A percentile compares a stretch with the other conserved stretches of the same genome.
Conservation (phyloP, 768 basidiomycete genomes). For the Botryobasidium botryosum region DNA sequence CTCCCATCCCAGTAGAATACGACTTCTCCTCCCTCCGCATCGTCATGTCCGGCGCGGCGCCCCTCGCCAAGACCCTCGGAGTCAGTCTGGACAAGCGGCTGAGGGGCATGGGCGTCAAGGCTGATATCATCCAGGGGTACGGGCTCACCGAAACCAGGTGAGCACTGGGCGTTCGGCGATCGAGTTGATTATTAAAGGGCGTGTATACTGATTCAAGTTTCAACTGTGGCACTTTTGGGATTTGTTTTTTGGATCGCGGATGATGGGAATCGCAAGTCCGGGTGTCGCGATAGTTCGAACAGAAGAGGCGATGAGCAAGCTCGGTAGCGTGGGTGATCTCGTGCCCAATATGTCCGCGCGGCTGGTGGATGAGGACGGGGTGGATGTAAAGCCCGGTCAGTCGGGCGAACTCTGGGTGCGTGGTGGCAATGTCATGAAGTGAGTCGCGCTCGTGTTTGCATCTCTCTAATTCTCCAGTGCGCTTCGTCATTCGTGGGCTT, state of each 20-base stretch:
- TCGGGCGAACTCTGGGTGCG: slow-evolving; percentile 67
- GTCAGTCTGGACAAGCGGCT: background rate
- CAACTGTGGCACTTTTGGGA: too few relatives aligned
- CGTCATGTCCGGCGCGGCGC: slow-evolving; percentile 66
- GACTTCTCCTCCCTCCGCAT: slow-evolving; percentile 41
- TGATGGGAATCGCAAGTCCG: too few relatives aligned
- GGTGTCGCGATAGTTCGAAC: too few relatives aligned
- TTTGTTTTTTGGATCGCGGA: too few relatives aligned
- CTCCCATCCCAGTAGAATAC: slow-evolving; percentile 38
- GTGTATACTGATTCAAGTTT: too few relatives aligned
- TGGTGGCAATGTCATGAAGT: slow-evolving; percentile 47
- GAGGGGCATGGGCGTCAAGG: background rate
- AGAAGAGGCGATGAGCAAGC: slow-evolving; percentile 20
- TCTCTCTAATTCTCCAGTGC: too few relatives aligned
- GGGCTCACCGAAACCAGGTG: background rate
- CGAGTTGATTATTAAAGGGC: slow-evolving; percentile 23
- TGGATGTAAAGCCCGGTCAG: slow-evolving; percentile 34
- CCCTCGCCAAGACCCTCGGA: slow-evolving; percentile 23
- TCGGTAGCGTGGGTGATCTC: slow-evolving; percentile 49
- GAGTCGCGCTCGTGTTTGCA: too few relatives aligned
- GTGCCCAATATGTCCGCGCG: slow-evolving; percentile 63
- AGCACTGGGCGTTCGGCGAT: slow-evolving; percentile 39
- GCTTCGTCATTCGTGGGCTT: too few relatives aligned
- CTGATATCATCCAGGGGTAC: slow-evolving; percentile 1
- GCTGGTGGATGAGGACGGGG: slow-evolving; percentile 46